Evolutionary conservation across 2,329 filamentous ascomycete species (phyloP).

Genomic region (Fusarium vanettenii): DNA sequence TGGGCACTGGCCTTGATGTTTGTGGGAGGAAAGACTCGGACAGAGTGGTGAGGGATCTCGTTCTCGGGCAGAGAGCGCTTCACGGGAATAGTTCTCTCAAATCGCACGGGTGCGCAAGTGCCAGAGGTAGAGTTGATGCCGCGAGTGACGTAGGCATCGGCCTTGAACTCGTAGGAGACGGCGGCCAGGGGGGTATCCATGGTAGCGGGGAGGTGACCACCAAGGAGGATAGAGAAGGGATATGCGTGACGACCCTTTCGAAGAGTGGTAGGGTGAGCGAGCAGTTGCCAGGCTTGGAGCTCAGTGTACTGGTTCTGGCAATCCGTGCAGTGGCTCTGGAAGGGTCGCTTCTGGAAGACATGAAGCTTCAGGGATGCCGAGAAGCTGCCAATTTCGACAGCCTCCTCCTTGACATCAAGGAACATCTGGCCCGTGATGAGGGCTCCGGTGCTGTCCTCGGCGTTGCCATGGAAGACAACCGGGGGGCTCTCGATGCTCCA

Average conservation of each 20-base stretch:
- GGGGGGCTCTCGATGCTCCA: conserved; percentile 87
- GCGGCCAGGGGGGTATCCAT: conserved; percentile 78
- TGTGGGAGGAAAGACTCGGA: conserved; percentile 95
- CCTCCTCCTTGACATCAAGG: conserved; percentile 75
- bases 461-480: conserved; percentile 82
- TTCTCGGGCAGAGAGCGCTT: conserved; percentile 81
- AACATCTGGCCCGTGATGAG: conserved; percentile 86
- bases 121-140: conserved; percentile 56
- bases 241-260: conserved; percentile 75
- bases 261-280: conserved; percentile 66
- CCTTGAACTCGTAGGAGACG: conserved; percentile 83
- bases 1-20: conserved; percentile 89
- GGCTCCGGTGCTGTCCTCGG: conserved; percentile 82
- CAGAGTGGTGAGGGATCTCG: conserved; percentile 85
- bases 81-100: conserved; percentile 76
- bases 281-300: conserved; percentile 82
- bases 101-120: conserved; percentile 65
- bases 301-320: conserved; percentile 79
- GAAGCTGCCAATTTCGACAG: conserved; percentile 77
- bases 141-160: conserved; percentile 70
- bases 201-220: conserved; percentile 83
- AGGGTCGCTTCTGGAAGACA: conserved; percentile 83
- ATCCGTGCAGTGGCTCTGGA: conserved; percentile 80
- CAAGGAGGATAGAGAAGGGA: conserved; percentile 89
- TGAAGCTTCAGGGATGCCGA: conserved; percentile 77